A percentile compares a stretch with the other conserved stretches of the same genome.
Evolutionary conservation across 139 green algal species (phyloP).

Genomic region (Yamagishiella unicocca): DNA sequence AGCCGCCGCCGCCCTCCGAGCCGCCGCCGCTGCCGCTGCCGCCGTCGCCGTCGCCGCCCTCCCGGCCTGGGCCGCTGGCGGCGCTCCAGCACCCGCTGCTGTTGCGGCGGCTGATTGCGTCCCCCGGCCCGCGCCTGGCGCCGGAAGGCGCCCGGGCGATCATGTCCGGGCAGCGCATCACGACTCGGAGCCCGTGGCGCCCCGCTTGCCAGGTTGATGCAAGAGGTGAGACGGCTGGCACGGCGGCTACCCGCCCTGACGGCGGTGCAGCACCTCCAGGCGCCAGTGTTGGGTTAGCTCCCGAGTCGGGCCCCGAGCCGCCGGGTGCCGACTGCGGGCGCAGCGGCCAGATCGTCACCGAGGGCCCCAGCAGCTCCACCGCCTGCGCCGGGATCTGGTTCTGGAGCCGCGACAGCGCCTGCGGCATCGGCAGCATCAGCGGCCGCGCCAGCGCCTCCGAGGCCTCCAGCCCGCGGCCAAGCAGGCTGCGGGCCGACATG

Average conservation of each 20-base stretch:
- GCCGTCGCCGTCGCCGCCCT: neutral
- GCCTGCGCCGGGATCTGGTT: neutral
- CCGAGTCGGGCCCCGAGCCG: neutral
- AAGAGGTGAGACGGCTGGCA: neutral
- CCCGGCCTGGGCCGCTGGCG: neutral
- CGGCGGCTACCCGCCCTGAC: neutral
- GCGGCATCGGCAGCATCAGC: neutral
- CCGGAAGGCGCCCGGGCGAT: neutral
- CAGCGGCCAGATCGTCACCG: conserved; percentile 10
- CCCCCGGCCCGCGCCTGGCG: neutral
- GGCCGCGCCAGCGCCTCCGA: neutral
- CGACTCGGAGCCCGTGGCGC: neutral
- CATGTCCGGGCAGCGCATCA: conserved; percentile 6
- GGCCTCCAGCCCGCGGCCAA: neutral
- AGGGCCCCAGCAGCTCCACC: conserved; percentile 18
- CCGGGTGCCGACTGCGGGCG: neutral
- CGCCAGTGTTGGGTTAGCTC: neutral
- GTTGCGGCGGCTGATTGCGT: neutral
- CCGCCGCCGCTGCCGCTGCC: neutral
- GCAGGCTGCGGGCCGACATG: neutral
- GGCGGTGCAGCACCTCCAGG: neutral
- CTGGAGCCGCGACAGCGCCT: neutral
- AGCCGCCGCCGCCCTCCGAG: neutral
- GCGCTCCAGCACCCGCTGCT: neutral
- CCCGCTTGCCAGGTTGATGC: neutral